These are phyloP conservation scores for Fraxinus velutina DNA, from an alignment of 305 asterid species.

Conservation along the genomic window DNA sequence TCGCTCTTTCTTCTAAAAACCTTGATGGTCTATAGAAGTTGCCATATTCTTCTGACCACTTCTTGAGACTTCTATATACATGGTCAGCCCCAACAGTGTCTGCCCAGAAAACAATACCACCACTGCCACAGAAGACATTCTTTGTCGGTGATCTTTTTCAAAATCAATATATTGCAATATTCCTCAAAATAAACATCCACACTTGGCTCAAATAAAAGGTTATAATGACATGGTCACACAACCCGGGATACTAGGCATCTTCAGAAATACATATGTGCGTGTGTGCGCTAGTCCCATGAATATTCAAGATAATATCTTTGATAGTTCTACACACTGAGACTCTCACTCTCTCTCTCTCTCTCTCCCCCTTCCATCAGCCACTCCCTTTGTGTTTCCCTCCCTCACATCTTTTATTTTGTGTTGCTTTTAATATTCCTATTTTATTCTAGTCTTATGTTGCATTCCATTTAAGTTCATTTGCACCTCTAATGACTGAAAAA, in stretches of 20 bases:
- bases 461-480: background rate
- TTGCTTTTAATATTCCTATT: background rate
- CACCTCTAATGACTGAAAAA: background rate
- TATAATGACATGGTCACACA: constrained; percentile 9
- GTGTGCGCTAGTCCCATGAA: background rate
- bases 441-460: background rate
- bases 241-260: background rate
- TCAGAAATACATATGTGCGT: background rate
- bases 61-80: constrained; percentile 64
- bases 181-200: background rate
- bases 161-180: background rate
- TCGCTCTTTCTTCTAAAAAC: constrained; percentile 82
- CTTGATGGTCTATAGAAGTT: constrained; percentile 73
- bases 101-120: constrained; percentile 94
- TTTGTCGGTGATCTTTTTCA: constrained; percentile 5
- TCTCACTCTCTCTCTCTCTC: background rate
- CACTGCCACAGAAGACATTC: constrained; percentile 55
- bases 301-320: constrained; percentile 1
- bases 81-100: constrained; percentile 78
- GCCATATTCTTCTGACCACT: constrained; percentile 72
- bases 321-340: background rate
- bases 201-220: background rate
- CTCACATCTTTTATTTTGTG: background rate
- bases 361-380: background rate
- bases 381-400: background rate